Conservation (phyloP, 2,329 filamentous ascomycete genomes). For the Gyromitra esculenta region DNA sequence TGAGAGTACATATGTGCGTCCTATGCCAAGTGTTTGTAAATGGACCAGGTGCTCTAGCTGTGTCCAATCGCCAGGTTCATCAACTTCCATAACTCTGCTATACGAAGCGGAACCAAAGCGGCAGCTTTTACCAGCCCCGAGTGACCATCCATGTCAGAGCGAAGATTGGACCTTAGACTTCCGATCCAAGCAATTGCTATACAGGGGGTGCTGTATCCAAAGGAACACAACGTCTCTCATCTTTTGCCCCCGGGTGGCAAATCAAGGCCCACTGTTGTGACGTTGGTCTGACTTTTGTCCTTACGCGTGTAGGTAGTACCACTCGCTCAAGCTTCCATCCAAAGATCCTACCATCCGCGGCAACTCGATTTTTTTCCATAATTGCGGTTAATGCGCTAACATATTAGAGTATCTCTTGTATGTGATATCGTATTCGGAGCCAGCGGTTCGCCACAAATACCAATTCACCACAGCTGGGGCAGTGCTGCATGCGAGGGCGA, state of each 20-base stretch:
- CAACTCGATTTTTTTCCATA: neutral
- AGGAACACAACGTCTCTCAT: neutral
- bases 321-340: neutral
- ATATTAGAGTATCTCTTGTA: neutral
- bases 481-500: neutral
- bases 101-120: neutral
- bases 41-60: neutral
- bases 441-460: neutral
- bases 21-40: slow-evolving; percentile 11
- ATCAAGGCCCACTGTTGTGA: neutral
- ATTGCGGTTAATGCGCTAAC: neutral
- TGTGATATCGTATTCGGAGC: slow-evolving; percentile 5
- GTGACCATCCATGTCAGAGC: slow-evolving; percentile 4
- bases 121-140: neutral
- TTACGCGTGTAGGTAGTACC: neutral
- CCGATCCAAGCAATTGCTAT: neutral
- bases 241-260: neutral
- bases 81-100: neutral
- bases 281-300: neutral
- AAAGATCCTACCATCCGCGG: neutral
- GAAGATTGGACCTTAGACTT: neutral
- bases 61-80: neutral
- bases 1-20: neutral
- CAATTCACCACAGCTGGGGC: neutral
- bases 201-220: neutral